Conservation (phyloP, 768 basidiomycete species). For the Auricularia heimuer region DNA sequence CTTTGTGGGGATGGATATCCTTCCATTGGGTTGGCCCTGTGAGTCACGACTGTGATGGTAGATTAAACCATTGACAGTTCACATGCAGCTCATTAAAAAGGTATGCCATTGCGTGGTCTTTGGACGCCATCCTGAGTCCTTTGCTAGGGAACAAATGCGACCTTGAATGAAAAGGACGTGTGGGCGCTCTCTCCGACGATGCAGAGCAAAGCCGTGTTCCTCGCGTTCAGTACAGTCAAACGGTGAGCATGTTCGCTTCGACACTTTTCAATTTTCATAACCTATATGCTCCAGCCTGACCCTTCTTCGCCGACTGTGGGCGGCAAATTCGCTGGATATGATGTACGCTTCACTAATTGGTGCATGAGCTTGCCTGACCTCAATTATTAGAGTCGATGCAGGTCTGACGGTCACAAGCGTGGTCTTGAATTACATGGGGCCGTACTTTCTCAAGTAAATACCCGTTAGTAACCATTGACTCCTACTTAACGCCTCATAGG, state of each 20-base stretch:
- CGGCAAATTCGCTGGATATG: conserved; percentile 38
- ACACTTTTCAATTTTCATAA: background rate
- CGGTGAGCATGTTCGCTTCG: conserved; percentile 18
- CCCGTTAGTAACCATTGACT: conserved; percentile 8
- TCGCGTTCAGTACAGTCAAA: conserved; percentile 31
- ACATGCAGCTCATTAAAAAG: conserved; percentile 33
- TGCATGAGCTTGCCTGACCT: conserved; percentile 1
- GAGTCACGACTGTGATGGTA: background rate
- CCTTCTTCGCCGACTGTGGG: conserved; percentile 34
- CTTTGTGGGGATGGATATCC: conserved; percentile 60
- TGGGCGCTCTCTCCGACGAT: conserved; percentile 61
- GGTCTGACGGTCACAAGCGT: conserved; percentile 58
- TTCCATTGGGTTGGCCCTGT: conserved; percentile 60
- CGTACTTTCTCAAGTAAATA: conserved; percentile 72
- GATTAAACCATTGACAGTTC: background rate
- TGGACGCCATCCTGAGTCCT: background rate
- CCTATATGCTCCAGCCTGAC: conserved; percentile 14
- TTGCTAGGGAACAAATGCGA: conserved; percentile 36
- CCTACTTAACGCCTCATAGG: conserved; percentile 4
- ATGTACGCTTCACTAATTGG: conserved; percentile 16
- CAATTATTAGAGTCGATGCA: conserved; percentile 47
- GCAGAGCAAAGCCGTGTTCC: conserved; percentile 56
- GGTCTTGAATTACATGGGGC: conserved; percentile 66
- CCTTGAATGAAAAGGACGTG: conserved; percentile 61
- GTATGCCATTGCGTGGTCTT: conserved; percentile 16